Conservation (phyloP, 768 basidiomycete genomes). For the Lentinula guzmanii region DNA sequence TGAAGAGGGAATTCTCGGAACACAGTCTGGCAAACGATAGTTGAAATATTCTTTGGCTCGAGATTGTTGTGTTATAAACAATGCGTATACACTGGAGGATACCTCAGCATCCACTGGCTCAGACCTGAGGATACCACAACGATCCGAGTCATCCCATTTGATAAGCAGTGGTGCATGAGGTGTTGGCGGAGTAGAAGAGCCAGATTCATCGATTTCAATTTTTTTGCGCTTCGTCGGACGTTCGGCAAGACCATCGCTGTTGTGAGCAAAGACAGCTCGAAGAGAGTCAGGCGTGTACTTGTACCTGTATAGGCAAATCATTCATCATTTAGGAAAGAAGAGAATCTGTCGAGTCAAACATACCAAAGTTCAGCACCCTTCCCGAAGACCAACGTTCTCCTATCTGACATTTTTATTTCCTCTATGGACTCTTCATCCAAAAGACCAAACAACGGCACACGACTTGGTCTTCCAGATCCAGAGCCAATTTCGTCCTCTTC, state of each 20-base stretch:
- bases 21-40: background rate
- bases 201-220: background rate
- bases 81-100: background rate
- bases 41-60: background rate
- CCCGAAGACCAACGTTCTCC: slow-evolving; percentile 5
- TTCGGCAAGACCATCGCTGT: background rate
- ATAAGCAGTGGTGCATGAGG: background rate
- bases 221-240: background rate
- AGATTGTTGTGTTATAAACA: background rate
- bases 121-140: slow-evolving; percentile 2
- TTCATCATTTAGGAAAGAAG: background rate
- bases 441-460: no score
- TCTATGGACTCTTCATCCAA: background rate
- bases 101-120: background rate
- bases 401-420: background rate
- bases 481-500: background rate
- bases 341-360: background rate
- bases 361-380: slow-evolving; percentile 3
- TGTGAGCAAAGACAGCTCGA: background rate
- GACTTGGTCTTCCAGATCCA: background rate
- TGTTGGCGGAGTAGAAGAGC: background rate
- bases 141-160: slow-evolving; percentile 4
- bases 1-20: background rate
- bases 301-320: background rate
- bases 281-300: background rate